Evolutionary conservation across 1,139 yeast genomes (phyloP), one percentile per base, ranked within the genome.

Genomic region (Insectozyma bohioensis): DNA sequence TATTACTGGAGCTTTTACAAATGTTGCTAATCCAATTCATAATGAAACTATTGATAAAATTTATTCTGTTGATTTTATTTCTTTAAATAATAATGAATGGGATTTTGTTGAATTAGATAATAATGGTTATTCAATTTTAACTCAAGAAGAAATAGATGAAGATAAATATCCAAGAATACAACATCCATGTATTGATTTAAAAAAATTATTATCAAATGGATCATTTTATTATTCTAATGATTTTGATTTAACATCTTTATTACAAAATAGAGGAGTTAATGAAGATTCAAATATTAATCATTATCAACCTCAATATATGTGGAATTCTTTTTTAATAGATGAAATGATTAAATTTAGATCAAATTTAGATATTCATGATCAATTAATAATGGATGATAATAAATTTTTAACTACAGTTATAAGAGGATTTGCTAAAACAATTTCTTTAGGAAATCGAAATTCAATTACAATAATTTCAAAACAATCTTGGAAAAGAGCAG

Each of bases 401-500:
- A 80, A 85, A 19, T 88, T 92, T 48, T 63, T 92, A 30, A 88
- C 97, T 1, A 85, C 95, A 0, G 96, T 85, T 6, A 92, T 94
- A 30, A 69, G 98, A 39, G 99, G 99, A 0, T 92, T 87, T 67
- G 96, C 97, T 0, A 85, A 85, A 43, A 85, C 97, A 0, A 71
- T 84, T 0, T 60, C 64, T 12, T 53, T 87, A 15, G 55, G 67
- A 13, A 67, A 67, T 26, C 30, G 26, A 16, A 85, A 83, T n/a
- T 59, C 75, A 4, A 61, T 92, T 38, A 84, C 97, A 1, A 74
- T 92, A 20, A 78, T 94, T 13, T 88, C 97, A 2, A 82, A 94
- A 47, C 97, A 92, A 57, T 85, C 95, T 10, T 92, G 97, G 86
- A 80, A 82, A 56, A 68, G 97, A 40, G 97, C 98, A 1, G 99